phyloP scores from a whole-genome alignment of 2,329 filamentous ascomycete species.

The Periconia sp. region DNA sequence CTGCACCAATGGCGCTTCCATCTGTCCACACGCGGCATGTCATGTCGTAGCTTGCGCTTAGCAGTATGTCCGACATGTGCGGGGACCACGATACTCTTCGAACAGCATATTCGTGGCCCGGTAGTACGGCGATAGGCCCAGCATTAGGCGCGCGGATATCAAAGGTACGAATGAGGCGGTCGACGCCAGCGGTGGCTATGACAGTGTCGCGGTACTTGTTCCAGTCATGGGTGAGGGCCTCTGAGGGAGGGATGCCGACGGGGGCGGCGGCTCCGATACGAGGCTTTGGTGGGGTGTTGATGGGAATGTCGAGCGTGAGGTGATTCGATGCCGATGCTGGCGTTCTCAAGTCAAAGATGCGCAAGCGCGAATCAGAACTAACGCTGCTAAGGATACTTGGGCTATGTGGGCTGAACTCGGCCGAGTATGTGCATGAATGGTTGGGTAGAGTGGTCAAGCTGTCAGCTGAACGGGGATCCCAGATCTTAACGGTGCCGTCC shows the following conservation, averaged over 20 bases:
- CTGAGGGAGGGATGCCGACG: slow-evolving; percentile 66
- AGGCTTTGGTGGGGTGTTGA: slow-evolving; percentile 70
- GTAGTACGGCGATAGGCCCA: slow-evolving; percentile 75
- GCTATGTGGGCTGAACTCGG: slow-evolving; percentile 88
- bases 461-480: slow-evolving; percentile 78
- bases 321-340: slow-evolving; percentile 88
- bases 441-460: slow-evolving; percentile 87
- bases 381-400: slow-evolving; percentile 86
- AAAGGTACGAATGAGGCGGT: slow-evolving; percentile 85
- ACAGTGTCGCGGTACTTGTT: slow-evolving; percentile 93
- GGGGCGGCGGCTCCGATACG: slow-evolving; percentile 51
- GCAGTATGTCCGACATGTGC: slow-evolving; percentile 84
- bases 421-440: slow-evolving; percentile 91
- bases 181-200: slow-evolving; percentile 87
- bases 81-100: slow-evolving; percentile 89
- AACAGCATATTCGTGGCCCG: slow-evolving; percentile 91
- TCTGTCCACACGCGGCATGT: slow-evolving; percentile 94
- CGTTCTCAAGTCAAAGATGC: slow-evolving; percentile 89
- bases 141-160: slow-evolving; percentile 79
- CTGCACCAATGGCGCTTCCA: slow-evolving; percentile 61
- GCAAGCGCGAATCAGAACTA: slow-evolving; percentile 84
- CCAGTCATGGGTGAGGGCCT: slow-evolving; percentile 96
- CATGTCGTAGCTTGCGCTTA: slow-evolving; percentile 97
- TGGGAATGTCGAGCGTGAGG: slow-evolving; percentile 80
- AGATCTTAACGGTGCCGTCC: slow-evolving; percentile 96